Conservation (phyloP, 208 protist species). For the Tritrichomonas foetus region DNA sequence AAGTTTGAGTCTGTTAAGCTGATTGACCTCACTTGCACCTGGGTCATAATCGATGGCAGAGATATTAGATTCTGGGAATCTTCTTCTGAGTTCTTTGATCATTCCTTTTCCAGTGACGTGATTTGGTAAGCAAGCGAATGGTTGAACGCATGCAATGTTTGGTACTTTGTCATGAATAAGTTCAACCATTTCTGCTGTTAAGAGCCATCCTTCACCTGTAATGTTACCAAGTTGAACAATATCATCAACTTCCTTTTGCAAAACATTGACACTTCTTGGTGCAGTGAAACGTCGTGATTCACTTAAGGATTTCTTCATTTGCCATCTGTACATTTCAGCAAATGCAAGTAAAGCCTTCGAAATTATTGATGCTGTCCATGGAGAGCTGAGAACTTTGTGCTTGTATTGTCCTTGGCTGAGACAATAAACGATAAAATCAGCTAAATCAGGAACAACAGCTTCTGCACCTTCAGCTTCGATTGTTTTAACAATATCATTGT, state of each 20-base stretch:
- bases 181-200: neutral
- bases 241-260: neutral
- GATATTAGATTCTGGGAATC: neutral
- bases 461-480: neutral
- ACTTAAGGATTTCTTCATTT: neutral
- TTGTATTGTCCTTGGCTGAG: neutral
- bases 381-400: neutral
- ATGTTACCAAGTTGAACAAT: neutral
- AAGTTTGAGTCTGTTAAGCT: neutral
- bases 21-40: neutral
- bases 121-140: neutral
- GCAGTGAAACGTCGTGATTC: neutral
- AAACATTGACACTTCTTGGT: neutral
- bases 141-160: neutral
- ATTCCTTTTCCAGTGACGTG: neutral
- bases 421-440: neutral
- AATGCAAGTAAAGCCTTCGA: neutral
- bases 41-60: neutral
- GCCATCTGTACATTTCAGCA: neutral
- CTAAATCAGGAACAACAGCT: neutral
- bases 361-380: neutral
- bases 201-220: neutral
- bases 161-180: neutral
- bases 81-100: neutral
- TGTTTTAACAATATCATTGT: conserved; percentile 2